Evolutionary conservation across 2,329 filamentous ascomycete species (phyloP), one percentile per base, ranked within the genome.

Genomic region (Fusarium sp.): DNA sequence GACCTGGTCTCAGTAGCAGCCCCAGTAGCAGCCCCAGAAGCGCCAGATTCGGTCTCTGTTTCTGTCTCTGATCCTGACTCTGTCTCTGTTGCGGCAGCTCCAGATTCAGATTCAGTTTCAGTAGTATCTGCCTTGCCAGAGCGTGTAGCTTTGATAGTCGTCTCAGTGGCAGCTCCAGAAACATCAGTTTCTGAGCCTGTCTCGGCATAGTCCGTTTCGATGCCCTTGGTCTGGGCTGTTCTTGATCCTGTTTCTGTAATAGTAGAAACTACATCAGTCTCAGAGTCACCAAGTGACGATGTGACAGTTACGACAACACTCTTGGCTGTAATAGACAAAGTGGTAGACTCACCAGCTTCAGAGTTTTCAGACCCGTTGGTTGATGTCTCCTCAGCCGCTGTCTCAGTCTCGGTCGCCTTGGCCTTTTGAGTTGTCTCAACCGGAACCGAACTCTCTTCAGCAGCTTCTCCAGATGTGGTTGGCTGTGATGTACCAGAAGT

Each of bases 361-460:
- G 71, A 72, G 71, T 72, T 69, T 36, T 65, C 61, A 66, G 71
- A 66, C 57, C 63, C 68, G 4, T 58, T 35, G 44, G 71, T 74
- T 53, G 69, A 70, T 60, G 70, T 59, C 65, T 68, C 69, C 25
- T 74, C 63, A 72, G 70, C 70, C 36, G 69, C 52, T 72, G 45
- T 50, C 44, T 47, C 60, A 44, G 46, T 66, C 20, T 69, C 58
- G 7, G 66, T 75, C 27, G 56, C 60, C 15, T 60, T 53, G 36
- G 53, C 35, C 17, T 22, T 53, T 42, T 52, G 47, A 41, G 45
- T 73, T 41, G 67, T 55, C 18, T 59, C 63, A 13, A 47, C 33
- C 45, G 5, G 25, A 50, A 47, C 38, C 31, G 45, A 62, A n/a
- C 9, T 67, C 29, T 55, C 50, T 50, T 62, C 50, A n/a, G 54